Evolutionary conservation across 2,329 filamentous ascomycete genomes (phyloP), one percentile per base, ranked within the genome.

Genomic region (Xylaria digitata): DNA sequence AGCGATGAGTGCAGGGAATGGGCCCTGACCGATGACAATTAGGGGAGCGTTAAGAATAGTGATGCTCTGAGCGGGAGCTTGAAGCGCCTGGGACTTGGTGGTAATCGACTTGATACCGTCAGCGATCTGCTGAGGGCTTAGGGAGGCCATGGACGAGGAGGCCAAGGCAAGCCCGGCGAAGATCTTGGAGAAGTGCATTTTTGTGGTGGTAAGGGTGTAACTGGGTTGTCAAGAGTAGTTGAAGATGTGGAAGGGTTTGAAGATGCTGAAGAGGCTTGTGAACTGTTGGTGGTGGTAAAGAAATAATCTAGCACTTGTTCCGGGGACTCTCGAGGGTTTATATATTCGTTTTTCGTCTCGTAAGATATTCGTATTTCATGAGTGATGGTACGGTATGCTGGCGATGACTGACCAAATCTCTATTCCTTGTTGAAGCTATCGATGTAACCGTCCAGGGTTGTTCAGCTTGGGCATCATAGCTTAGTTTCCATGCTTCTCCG

Each of bases 151-250:
- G 46, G 67, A 65, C 11, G 49, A 37, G 45, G 54, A 32, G 42
- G 55, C 61, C 62, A 70, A 45, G 55, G 65, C 59, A 43, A 65
- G n/a, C 11, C 65, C 67, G 6, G 65, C 13, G 46, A 70, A 65
- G 59, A 68, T 45, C 43, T 70, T 65, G 19, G 65, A 60, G 65
- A 70, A 70, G 17, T 42, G 67, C 67, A 70, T 70, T 21, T 63
- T 70, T 54, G 52, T 30, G 30, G 34, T 59, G 11, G 57, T 42
- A 9, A 6, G 53, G 32, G 54, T 63, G 11, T 48, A 52, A 66
- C 58, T 58, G 4, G 26, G 30, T n/a, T 54, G 54, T 59, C 32
- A 55, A 59, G 37, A 63, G 40, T 57, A 15, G 9, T 13, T 43
- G 46, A 46, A 50, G 21, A 45, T 37, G 32, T 23, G 30, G 32